phyloP scores from a whole-genome alignment of 345 rosid species.

The Gossypium ekmanianum region DNA sequence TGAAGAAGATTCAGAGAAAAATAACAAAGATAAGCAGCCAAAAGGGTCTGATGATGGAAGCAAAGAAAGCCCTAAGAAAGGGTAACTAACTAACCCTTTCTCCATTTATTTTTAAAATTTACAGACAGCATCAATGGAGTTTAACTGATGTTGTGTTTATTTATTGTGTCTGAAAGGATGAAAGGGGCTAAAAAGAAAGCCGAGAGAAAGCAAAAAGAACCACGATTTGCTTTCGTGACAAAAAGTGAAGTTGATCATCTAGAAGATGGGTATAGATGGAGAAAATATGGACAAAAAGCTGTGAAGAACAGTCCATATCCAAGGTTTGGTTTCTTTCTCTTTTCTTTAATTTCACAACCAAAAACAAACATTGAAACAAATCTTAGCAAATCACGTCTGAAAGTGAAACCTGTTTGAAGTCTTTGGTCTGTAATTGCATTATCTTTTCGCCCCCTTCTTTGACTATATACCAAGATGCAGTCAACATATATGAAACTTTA shows the following conservation, averaged over 20 bases:
- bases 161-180: constrained; percentile 27
- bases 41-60: constrained; percentile 41
- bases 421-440: neutral
- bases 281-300: constrained; percentile 88
- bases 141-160: neutral
- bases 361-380: constrained; percentile 6
- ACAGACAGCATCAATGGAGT: no score
- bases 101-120: neutral
- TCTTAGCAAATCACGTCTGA: constrained; percentile 3
- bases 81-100: constrained; percentile 27
- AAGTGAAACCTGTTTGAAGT: neutral
- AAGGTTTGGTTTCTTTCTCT: constrained; percentile 32
- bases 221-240: constrained; percentile 81
- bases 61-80: constrained; percentile 43
- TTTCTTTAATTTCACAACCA: constrained; percentile 5
- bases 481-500: neutral
- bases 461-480: neutral
- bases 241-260: constrained; percentile 81
- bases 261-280: constrained; percentile 89
- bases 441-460: constrained; percentile 6
- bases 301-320: constrained; percentile 78
- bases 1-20: constrained; percentile 58
- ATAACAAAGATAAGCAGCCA: constrained; percentile 30
- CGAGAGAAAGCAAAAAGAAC: constrained; percentile 58
- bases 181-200: constrained; percentile 47